These are phyloP conservation scores for Suhomyces tanzawaensis DNA, from an alignment of 805 yeast species.

Conservation along the genomic window DNA sequence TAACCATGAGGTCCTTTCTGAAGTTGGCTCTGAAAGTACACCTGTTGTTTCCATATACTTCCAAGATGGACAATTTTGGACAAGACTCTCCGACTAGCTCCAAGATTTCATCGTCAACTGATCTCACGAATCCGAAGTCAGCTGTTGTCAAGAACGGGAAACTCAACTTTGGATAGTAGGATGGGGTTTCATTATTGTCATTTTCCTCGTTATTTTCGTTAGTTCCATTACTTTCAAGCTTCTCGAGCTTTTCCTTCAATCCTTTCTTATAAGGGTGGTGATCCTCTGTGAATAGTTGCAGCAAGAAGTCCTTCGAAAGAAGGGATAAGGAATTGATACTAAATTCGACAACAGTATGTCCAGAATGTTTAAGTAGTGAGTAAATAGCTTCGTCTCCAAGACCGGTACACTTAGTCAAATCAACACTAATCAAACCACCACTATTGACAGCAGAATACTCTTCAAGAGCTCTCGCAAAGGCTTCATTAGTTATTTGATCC, in stretches of 20 bases:
- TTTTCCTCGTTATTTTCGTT: slow-evolving; percentile 8
- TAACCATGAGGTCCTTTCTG: slow-evolving; percentile 55
- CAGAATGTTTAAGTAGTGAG: slow-evolving; percentile 61
- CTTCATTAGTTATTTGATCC: slow-evolving; percentile 68
- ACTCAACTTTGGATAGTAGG: slow-evolving; percentile 17
- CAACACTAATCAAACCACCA: slow-evolving; percentile 59
- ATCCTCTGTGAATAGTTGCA: slow-evolving; percentile 42
- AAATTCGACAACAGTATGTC: slow-evolving; percentile 63
- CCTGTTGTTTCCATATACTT: slow-evolving; percentile 77
- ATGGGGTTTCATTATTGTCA: slow-evolving; percentile 5
- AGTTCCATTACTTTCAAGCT: too few species aligned
- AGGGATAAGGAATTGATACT: slow-evolving; percentile 70
- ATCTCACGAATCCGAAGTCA: slow-evolving; percentile 78
- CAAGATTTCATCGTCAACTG: slow-evolving; percentile 69
- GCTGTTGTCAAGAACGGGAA: slow-evolving; percentile 64
- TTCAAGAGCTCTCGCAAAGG: slow-evolving; percentile 56
- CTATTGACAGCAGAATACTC: slow-evolving; percentile 48
- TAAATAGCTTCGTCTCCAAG: slow-evolving; percentile 62
- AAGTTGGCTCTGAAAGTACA: slow-evolving; percentile 55
- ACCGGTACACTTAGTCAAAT: slow-evolving; percentile 62
- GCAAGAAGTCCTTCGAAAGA: slow-evolving; percentile 51
- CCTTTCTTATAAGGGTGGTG: slow-evolving; percentile 22
- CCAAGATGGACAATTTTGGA: slow-evolving; percentile 60
- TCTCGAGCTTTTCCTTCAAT: slow-evolving; percentile 13
- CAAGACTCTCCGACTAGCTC: slow-evolving; percentile 57